Conservation (phyloP, 768 basidiomycete species). For the Scleroderma bovista region DNA sequence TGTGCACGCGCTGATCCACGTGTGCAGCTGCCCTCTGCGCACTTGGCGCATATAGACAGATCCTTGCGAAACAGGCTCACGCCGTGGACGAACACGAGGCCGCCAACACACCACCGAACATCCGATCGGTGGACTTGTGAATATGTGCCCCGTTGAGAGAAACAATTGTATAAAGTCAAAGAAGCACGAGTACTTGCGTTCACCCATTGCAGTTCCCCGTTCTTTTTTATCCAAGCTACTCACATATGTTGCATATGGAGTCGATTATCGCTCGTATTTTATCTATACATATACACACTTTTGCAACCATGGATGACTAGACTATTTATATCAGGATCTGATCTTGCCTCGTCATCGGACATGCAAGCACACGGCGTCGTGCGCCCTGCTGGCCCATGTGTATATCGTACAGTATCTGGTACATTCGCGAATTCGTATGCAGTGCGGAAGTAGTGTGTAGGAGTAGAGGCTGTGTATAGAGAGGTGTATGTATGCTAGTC, state of each 20-base stretch:
- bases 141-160: no score
- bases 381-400: slow-evolving; percentile 2
- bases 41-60: slow-evolving; percentile 35
- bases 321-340: no score
- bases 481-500: slow-evolving; percentile 1
- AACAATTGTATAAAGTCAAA: no score
- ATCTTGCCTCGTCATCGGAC: no score
- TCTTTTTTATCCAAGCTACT: no score
- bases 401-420: neutral
- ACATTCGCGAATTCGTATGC: neutral
- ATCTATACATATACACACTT: no score
- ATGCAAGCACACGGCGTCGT: neutral
- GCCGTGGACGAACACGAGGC: slow-evolving; percentile 6
- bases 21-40: slow-evolving; percentile 79
- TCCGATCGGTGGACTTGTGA: slow-evolving; percentile 11
- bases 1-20: neutral
- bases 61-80: slow-evolving; percentile 8
- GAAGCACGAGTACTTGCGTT: no score
- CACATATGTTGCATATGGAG: no score
- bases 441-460: no score
- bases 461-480: neutral
- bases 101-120: slow-evolving; percentile 4
- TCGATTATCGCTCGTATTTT: no score
- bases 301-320: no score
- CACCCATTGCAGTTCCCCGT: no score